These are phyloP conservation scores for Sextonia rubra DNA, from an alignment of 164 flowering plant genomes.

Conservation along the genomic window DNA sequence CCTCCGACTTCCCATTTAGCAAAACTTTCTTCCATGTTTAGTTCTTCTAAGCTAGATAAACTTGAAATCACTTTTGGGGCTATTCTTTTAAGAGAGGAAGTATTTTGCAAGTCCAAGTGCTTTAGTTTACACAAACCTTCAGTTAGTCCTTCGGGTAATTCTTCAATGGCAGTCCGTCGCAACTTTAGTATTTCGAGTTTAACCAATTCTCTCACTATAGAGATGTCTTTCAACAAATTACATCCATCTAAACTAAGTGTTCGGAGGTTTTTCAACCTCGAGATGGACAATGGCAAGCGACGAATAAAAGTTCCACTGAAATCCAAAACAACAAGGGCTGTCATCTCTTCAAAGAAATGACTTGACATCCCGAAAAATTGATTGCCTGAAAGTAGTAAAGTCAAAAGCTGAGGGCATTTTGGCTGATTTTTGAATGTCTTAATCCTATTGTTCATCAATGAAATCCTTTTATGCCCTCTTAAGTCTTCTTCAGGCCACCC, in stretches of 20 bases:
- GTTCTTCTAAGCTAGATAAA: slow-evolving; percentile 1
- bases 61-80: not conserved
- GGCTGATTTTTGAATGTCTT: not conserved
- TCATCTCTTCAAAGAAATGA: slow-evolving; percentile 4
- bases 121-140: not conserved
- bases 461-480: not conserved
- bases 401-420: slow-evolving; percentile 4
- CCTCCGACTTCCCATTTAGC: not conserved
- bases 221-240: not conserved
- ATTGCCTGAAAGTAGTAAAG: not conserved
- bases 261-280: not conserved
- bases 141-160: not conserved
- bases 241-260: not conserved
- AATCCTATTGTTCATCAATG: slow-evolving; percentile 2
- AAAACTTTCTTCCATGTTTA: slow-evolving; percentile 3
- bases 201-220: not conserved
- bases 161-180: too few species aligned
- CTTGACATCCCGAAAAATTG: not conserved
- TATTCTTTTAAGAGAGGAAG: not conserved
- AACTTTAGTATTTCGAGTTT: slow-evolving; percentile 8
- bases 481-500: slow-evolving; percentile 3
- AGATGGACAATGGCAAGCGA: not conserved
- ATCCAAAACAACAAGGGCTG: slow-evolving; percentile 4
- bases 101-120: slow-evolving; percentile 3
- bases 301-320: not conserved